Evolutionary conservation across 2,329 filamentous ascomycete species (phyloP).

Genomic region (Lithohypha guttulata): DNA sequence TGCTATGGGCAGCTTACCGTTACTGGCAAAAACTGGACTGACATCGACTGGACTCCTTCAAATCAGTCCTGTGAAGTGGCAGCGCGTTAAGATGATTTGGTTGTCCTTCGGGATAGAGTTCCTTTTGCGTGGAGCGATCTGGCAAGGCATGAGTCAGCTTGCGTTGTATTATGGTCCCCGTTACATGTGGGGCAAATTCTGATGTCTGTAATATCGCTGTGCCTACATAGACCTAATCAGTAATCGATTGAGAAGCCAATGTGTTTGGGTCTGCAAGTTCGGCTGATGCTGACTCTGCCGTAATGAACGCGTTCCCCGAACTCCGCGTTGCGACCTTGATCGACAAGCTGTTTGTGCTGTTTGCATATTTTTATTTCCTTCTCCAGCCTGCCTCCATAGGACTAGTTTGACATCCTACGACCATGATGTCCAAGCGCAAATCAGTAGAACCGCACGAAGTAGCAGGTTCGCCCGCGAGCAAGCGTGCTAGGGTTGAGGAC

Average conservation of each 20-base stretch:
- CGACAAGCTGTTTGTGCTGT: constrained; percentile 1
- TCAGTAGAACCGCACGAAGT: constrained; percentile 34
- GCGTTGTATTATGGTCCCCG: constrained; percentile 5
- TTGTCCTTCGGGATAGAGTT: constrained; percentile 5
- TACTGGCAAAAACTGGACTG: not conserved
- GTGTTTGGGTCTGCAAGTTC: too few species aligned
- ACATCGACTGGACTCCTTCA: not conserved
- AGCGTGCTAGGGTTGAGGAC: constrained; percentile 34
- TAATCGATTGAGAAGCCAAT: too few species aligned
- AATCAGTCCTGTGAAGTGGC: not conserved
- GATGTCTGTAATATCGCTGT: too few species aligned
- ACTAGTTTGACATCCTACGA: not conserved
- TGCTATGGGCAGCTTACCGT: not conserved
- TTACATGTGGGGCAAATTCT: constrained; percentile 3
- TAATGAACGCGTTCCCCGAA: too few species aligned
- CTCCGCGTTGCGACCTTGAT: too few species aligned
- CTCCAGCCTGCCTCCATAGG: not conserved
- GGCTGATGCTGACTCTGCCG: too few species aligned
- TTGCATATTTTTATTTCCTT: constrained; percentile 2
- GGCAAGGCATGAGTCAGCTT: constrained; percentile 1
- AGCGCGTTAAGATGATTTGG: not conserved
- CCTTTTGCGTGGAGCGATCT: constrained; percentile 5
- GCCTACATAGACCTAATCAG: too few species aligned
- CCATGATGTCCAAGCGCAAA: constrained; percentile 36
- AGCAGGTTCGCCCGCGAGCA: constrained; percentile 32